phyloP scores from a whole-genome alignment of 2,329 filamentous ascomycete genomes.

The Chrysosporium keratinophilum region DNA sequence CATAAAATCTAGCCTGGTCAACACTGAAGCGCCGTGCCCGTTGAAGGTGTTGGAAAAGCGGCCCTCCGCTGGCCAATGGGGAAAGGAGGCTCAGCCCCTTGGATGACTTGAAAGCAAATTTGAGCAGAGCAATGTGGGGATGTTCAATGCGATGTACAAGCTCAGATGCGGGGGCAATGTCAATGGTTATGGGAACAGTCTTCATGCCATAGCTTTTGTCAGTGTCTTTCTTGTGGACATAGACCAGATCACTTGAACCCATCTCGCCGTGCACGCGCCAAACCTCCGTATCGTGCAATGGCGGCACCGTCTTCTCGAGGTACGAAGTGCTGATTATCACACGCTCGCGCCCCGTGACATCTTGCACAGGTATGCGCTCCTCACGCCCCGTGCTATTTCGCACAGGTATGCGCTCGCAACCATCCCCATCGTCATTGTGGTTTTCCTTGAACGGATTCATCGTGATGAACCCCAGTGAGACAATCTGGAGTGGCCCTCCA shows the following conservation, averaged over 20 bases:
- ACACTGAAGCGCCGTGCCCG: conserved; percentile 12
- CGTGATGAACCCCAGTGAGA: conserved; percentile 8
- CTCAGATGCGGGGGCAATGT: conserved; percentile 85
- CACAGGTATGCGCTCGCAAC: background rate
- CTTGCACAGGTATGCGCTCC: conserved; percentile 7
- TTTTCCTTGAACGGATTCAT: conserved; percentile 7
- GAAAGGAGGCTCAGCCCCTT: conserved; percentile 14
- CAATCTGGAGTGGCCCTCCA: conserved; percentile 3
- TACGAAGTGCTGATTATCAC: conserved; percentile 1
- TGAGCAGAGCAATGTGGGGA: conserved; percentile 15
- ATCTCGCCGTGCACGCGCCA: conserved; percentile 8
- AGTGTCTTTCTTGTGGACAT: conserved; percentile 77
- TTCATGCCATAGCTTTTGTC: conserved; percentile 96
- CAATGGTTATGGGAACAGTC: conserved; percentile 97
- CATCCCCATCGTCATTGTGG: background rate
- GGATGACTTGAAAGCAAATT: conserved; percentile 13
- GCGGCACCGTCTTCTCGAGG: conserved; percentile 7
- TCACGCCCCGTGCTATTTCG: conserved; percentile 5
- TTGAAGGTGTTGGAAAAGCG: conserved; percentile 16
- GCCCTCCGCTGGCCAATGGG: conserved; percentile 16
- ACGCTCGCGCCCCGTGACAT: conserved; percentile 5
- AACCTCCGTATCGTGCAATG: conserved; percentile 1
- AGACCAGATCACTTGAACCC: conserved; percentile 8
- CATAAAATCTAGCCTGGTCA: conserved; percentile 14
- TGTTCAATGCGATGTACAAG: conserved; percentile 56